These are phyloP conservation scores for Calycina herbarum DNA, from an alignment of 2,329 filamentous ascomycete genomes.

Conservation along the genomic window DNA sequence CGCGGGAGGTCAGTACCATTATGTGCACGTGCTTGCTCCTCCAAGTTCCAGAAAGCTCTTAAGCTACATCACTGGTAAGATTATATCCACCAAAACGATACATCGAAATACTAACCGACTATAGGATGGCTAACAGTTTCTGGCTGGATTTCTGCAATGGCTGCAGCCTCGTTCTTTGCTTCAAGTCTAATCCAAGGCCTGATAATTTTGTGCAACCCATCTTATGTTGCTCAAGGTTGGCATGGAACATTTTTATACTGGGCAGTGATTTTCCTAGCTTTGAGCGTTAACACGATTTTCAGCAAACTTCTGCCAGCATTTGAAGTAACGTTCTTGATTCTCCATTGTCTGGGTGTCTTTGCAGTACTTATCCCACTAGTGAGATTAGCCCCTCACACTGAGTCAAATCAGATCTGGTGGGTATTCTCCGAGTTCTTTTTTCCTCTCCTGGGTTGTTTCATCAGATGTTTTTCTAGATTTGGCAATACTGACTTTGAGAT, in stretches of 20 bases:
- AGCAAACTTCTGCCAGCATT: slow-evolving; percentile 1
- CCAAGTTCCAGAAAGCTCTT: slow-evolving; percentile 15
- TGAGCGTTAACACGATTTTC: slow-evolving; percentile 4
- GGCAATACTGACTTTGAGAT: no score
- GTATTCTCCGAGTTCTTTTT: no score
- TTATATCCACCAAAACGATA: background rate
- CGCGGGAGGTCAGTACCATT: slow-evolving; percentile 19
- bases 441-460: no score
- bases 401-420: slow-evolving; percentile 1
- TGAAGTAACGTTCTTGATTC: slow-evolving; percentile 1
- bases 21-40: slow-evolving; percentile 17
- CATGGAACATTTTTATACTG: slow-evolving; percentile 8
- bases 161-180: slow-evolving; percentile 1
- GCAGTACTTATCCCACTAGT: slow-evolving; percentile 6
- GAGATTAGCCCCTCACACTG: background rate
- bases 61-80: slow-evolving; percentile 18
- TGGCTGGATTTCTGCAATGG: slow-evolving; percentile 7
- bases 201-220: background rate
- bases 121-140: slow-evolving; percentile 4
- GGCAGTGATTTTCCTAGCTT: background rate
- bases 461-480: no score
- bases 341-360: slow-evolving; percentile 8
- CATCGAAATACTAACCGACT: background rate
- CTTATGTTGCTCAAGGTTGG: background rate
- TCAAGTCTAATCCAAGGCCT: slow-evolving; percentile 8